These are phyloP conservation scores for Pelargonium nanum DNA, from an alignment of 345 rosid genomes.

Conservation along the genomic window DNA sequence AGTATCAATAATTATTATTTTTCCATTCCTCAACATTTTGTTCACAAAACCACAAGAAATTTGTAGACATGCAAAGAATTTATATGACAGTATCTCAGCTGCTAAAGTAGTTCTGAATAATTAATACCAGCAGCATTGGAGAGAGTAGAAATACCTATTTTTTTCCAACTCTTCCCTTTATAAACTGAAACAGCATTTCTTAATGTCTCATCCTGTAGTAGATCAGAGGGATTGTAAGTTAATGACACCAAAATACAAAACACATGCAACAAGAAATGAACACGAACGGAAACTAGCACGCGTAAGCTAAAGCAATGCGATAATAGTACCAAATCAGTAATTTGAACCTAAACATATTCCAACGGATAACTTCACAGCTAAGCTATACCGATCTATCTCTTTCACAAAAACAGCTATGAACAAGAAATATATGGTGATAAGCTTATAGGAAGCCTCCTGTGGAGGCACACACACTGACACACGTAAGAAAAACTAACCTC, in stretches of 20 bases:
- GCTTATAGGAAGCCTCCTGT: not conserved
- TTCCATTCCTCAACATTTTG: not conserved
- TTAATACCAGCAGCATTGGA: conserved; percentile 1
- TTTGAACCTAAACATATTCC: not conserved
- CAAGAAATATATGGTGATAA: not conserved
- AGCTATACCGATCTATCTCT: not conserved
- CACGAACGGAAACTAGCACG: not conserved
- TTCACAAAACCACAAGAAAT: not conserved
- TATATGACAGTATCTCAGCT: not conserved
- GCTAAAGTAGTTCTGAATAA: not conserved
- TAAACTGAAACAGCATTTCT: conserved; percentile 51
- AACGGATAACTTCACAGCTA: not conserved
- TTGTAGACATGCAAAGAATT: too few species aligned
- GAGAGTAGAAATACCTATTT: conserved; percentile 39
- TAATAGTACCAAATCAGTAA: not conserved
- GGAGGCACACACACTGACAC: too few species aligned
- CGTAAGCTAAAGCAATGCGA: too few species aligned
- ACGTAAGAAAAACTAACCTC: conserved; percentile 52
- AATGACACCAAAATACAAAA: not conserved
- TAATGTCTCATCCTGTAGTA: conserved; percentile 66
- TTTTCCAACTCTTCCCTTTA: conserved; percentile 80
- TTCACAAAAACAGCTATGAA: not conserved
- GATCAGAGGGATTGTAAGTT: not conserved
- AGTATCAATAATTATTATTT: too few species aligned
- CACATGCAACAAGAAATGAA: conserved; percentile 2